These are phyloP conservation scores for Ailanthus altissimus DNA, from an alignment of 345 rosid species.

Conservation along the genomic window DNA sequence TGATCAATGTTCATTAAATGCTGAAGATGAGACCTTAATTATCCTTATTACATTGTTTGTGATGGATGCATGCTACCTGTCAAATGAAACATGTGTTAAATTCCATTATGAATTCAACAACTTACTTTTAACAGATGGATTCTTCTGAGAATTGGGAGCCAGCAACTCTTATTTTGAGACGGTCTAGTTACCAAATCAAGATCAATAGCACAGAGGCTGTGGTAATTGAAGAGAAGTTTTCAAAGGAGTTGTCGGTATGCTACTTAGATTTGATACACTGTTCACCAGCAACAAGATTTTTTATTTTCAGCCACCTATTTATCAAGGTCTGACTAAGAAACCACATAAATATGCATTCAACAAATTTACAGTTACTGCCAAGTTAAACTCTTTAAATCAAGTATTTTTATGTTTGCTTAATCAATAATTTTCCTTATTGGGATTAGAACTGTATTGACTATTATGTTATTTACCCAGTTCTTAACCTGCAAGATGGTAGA, in stretches of 20 bases:
- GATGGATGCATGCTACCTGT: not conserved
- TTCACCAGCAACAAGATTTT: not conserved
- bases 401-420: not conserved
- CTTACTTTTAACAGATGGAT: slow-evolving; percentile 50
- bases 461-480: not conserved
- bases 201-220: slow-evolving; percentile 42
- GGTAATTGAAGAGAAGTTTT: slow-evolving; percentile 62
- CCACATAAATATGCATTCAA: not conserved
- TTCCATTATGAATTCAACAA: not conserved
- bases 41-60: not conserved
- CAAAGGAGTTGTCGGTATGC: slow-evolving; percentile 66
- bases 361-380: not conserved
- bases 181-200: slow-evolving; percentile 70
- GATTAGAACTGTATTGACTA: not conserved
- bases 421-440: not conserved
- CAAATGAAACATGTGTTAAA: not conserved
- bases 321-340: not conserved
- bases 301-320: not conserved
- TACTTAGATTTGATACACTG: slow-evolving; percentile 9
- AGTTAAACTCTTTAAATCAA: no score
- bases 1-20: not conserved
- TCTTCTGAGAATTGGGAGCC: slow-evolving; percentile 83
- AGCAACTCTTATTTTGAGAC: slow-evolving; percentile 52
- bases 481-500: not conserved
- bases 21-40: not conserved